phyloP scores from a whole-genome alignment of 257 asterid genomes.

The Parsonsia alboflavescens region DNA sequence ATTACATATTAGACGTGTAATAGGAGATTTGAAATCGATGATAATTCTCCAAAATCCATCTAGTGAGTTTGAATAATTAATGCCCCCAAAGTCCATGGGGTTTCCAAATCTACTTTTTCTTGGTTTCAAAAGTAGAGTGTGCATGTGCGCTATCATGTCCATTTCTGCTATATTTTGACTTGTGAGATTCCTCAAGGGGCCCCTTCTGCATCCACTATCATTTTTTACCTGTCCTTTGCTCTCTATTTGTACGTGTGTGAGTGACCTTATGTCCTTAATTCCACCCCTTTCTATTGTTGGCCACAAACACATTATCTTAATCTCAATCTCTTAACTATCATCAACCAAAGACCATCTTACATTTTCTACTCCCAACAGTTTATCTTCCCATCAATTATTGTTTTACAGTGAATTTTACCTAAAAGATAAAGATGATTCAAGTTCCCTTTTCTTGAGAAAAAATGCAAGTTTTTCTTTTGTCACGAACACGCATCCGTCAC shows the following conservation, averaged over 20 bases:
- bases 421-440: neutral
- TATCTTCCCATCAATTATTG: neutral
- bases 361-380: conserved; percentile 1
- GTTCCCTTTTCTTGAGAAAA: neutral
- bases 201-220: conserved; percentile 32
- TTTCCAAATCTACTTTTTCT: conserved; percentile 18
- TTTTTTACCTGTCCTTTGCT: conserved; percentile 16
- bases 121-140: conserved; percentile 42
- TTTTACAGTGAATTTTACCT: conserved; percentile 5
- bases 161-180: conserved; percentile 44
- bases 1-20: no score
- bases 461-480: neutral
- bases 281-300: conserved; percentile 1
- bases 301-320: conserved; percentile 30
- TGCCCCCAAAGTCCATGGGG: conserved; percentile 5
- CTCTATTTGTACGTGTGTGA: neutral
- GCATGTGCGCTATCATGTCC: conserved; percentile 55
- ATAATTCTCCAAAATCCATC: no score
- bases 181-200: conserved; percentile 46
- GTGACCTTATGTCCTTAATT: conserved; percentile 8
- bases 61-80: no score
- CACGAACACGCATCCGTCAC: no score
- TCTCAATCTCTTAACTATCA: conserved; percentile 24
- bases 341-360: neutral
- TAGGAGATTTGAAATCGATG: no score